Percentiles rank a stretch among this genome's conserved stretches.
These are phyloP conservation scores for Sclerotinia nivalis DNA, from an alignment of 2,329 filamentous ascomycete species.

Conservation along the genomic window DNA sequence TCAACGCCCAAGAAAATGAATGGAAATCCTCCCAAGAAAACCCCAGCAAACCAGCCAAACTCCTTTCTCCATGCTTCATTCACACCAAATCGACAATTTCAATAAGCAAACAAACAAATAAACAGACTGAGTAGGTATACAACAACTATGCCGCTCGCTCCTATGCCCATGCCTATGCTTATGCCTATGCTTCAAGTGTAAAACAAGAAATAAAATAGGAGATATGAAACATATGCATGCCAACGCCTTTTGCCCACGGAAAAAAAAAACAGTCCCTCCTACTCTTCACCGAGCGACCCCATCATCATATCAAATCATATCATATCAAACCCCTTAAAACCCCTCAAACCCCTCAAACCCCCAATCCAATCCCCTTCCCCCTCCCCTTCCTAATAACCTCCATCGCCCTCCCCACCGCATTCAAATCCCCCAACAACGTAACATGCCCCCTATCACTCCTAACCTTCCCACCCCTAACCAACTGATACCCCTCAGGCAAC, in stretches of 20 bases:
- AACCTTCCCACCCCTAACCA: constrained; percentile 72
- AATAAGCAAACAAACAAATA: background rate
- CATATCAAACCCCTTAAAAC: background rate
- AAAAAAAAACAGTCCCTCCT: background rate
- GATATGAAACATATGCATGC: background rate
- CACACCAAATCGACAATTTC: background rate
- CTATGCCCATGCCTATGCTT: background rate
- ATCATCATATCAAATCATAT: background rate
- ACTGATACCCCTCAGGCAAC: constrained; percentile 76
- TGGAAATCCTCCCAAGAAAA: no score
- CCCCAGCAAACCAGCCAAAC: no score
- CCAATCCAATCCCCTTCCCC: constrained; percentile 70
- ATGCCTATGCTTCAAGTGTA: background rate
- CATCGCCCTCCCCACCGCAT: constrained; percentile 75
- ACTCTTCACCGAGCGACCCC: background rate
- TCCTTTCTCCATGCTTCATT: background rate
- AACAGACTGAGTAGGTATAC: background rate
- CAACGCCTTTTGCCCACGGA: background rate
- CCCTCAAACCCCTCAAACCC: constrained; percentile 36
- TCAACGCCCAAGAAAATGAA: no score
- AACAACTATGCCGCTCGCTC: constrained; percentile 1
- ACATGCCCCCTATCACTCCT: constrained; percentile 85
- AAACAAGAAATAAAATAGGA: background rate
- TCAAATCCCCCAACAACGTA: constrained; percentile 80
- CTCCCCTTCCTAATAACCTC: constrained; percentile 67